Evolutionary conservation across 139 green algal genomes (phyloP), one percentile per base, ranked within the genome.

Genomic region (Yamagishiella unicocca): DNA sequence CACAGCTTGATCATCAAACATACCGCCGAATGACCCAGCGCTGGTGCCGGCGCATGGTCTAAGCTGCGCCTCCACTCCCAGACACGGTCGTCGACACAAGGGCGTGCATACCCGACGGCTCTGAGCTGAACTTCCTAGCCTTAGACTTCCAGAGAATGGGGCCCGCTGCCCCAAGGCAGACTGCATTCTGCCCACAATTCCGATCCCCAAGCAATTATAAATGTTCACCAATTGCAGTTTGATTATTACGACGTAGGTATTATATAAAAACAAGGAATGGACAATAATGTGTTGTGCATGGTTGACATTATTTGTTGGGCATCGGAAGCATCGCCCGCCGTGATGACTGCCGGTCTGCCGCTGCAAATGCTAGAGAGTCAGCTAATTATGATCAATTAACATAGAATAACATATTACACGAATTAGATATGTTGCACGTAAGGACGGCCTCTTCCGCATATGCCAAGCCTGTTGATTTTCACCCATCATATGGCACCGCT

Each of bases 401-500:
- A 75, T 46, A 75, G 31, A 22, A 50, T 50, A 10, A 75, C 21
- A 75, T 29, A 54, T 61, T 27, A 25, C 45, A 64, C 21, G 87
- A 91, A 35, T 38, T 29, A 0, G 53, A 71, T 6, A 61, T 54
- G n/a, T n/a, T n/a, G n/a, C n/a, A n/a, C 12, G 37, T 93, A 0
- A 24, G 14, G 21, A n/a, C 27, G 22, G 88, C 82, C 33, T 87
- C 84, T 8, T 55, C 67, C 0, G 71, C 50, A 0, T 90, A 87
- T 64, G 72, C 87, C 9, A 90, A 89, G 43, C 89, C 89, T 1
- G 22, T 58, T 2, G 61, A n/a, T 4, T 94, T 91, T 38, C 55
- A 55, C 8, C 90, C 90, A 19, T 71, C 50, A 31, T 99, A 99
- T 86, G 97, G 97, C 38, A 99, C 97, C 0, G 97, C 97, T 6